Evolutionary conservation across 306 rosid genomes (phyloP), one percentile per base, ranked within the genome.

Genomic region (Boehmeria nivea): DNA sequence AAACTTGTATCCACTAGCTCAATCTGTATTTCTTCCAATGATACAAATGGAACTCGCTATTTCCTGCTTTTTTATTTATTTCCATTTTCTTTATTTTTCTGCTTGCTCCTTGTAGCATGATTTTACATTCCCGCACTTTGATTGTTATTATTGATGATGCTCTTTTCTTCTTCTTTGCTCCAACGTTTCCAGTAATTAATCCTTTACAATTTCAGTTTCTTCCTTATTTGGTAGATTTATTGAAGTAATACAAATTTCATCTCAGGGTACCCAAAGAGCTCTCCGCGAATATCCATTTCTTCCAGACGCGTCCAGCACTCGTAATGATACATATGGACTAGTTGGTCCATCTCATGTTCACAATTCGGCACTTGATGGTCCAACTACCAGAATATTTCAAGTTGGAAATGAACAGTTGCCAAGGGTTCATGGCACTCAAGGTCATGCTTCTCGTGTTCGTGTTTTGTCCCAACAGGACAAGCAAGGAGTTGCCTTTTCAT

Each of bases 251-350:
- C 60, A 67, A 54, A 55, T 57, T 80, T 54, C 24, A 46, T 77
- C 75, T 67, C 88, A 93, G 99, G 89, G 73, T 60, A 38, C 79
- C 27, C 17, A 81, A 38, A 93, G 95, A 73, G 68, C 75, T 51
- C 70, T 83, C 50, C 89, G 75, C 26, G 95, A 93, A 55, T 85
- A 83, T 72, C 64, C 84, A 25, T 93, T 80, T 79, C 79, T 83
- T 71, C 94, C 79, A 34, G 90, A 71, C 56, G 81, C 68, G 53
- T 10, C 95, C 43, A 60, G 63, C 74, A 40, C 72, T 68, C 76
- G 84, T 62, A 54, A 82, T 60, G 89, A 91, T 64, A 70, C 70
- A 7, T 87, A 78, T 69, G 95, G 93, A 59, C 87, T 79, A 56
- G 69, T 72, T 59, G 49, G 75, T 53, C 94, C 71, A 60, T 67